A percentile compares a stretch with the other conserved stretches of the same genome.
Evolutionary conservation across 768 basidiomycete species (phyloP).

Genomic region (Kwoniella heveanensis): DNA sequence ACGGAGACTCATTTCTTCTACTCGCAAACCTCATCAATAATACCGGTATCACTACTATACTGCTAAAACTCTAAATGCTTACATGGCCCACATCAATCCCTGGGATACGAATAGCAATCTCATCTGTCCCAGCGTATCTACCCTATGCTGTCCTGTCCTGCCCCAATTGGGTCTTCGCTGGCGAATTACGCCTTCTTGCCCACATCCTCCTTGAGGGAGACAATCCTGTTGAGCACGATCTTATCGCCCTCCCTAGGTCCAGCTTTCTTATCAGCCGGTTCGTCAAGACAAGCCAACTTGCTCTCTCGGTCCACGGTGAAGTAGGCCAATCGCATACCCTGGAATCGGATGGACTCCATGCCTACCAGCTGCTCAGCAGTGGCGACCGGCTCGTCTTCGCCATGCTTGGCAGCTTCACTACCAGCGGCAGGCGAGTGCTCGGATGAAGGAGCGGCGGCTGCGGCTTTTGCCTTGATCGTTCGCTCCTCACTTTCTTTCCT

Average conservation of each 20-base stretch:
- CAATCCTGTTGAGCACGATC: constrained; percentile 85
- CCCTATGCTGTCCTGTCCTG: neutral
- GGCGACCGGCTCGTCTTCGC: constrained; percentile 65
- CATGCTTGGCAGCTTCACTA: constrained; percentile 25
- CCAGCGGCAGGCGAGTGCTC: constrained; percentile 22
- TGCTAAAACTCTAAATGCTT: neutral
- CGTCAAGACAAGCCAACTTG: constrained; percentile 66
- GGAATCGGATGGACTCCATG: constrained; percentile 92
- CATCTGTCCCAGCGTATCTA: too few relatives aligned
- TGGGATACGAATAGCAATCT: too few relatives aligned
- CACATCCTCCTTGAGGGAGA: constrained; percentile 90
- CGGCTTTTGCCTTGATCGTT: constrained; percentile 61
- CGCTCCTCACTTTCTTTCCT: constrained; percentile 63
- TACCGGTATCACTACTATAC: neutral
- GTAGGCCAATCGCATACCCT: constrained; percentile 92
- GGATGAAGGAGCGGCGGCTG: constrained; percentile 40
- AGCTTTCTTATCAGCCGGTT: constrained; percentile 58
- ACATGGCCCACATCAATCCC: neutral
- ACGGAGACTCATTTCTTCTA: too few relatives aligned
- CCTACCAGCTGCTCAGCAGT: constrained; percentile 79
- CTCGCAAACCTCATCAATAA: neutral
- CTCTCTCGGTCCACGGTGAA: constrained; percentile 91
- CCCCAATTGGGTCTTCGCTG: too few relatives aligned
- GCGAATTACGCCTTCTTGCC: constrained; percentile 63
- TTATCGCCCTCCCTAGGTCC: constrained; percentile 70